These are phyloP conservation scores for Umbelopsis sp. DNA, from an alignment of 192 early-diverging fungal genomes.

Conservation along the genomic window DNA sequence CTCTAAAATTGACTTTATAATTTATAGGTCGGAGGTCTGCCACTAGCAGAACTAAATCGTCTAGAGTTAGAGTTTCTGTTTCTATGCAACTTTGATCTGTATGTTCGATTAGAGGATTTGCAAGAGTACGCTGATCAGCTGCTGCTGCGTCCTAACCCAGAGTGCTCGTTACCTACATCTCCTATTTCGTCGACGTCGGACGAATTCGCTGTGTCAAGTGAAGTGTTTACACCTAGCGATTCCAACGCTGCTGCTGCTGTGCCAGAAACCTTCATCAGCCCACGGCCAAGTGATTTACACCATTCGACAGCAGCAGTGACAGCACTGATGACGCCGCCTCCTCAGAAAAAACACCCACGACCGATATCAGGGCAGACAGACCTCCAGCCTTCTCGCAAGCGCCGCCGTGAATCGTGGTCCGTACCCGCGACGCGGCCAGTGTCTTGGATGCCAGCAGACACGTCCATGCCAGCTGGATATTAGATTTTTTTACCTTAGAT, in stretches of 20 bases:
- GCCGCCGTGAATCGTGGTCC: neutral
- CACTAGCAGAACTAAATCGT: conserved; percentile 70
- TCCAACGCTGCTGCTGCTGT: neutral
- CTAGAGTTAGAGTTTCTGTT: conserved; percentile 78
- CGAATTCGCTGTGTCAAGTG: neutral
- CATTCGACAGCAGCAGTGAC: neutral
- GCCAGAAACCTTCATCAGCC: conserved; percentile 6
- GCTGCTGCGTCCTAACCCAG: conserved; percentile 45
- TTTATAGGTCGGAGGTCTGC: conserved; percentile 70
- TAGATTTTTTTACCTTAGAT: neutral
- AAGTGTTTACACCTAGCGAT: neutral
- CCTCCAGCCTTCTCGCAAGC: neutral
- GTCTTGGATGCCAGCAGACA: neutral
- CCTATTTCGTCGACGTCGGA: neutral
- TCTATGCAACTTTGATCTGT: conserved; percentile 69
- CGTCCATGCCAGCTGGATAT: conserved; percentile 12
- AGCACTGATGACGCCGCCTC: neutral
- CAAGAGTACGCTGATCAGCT: conserved; percentile 67
- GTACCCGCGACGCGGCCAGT: neutral
- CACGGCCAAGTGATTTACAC: neutral
- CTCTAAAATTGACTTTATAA: neutral
- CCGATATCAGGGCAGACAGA: neutral
- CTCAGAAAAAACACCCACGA: neutral
- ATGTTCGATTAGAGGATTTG: conserved; percentile 62
- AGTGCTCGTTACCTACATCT: conserved; percentile 2